Evolutionary conservation across 2,329 filamentous ascomycete species (phyloP), one percentile per base, ranked within the genome.

Genomic region (Keithomyces neogunnii): DNA sequence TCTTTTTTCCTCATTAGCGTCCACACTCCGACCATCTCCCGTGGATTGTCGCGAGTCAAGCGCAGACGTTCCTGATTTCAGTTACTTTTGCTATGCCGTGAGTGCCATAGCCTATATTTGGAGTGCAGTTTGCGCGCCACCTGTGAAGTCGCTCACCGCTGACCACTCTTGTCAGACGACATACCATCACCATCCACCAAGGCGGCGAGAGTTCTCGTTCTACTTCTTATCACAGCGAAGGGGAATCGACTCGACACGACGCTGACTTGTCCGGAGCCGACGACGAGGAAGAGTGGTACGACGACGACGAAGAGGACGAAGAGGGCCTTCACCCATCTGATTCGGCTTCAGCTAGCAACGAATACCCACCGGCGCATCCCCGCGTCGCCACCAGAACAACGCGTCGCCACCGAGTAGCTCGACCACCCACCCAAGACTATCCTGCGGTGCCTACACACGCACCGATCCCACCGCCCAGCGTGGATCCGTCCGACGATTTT

Each of bases 401-500:
- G 51, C 66, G 56, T 59, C 67, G 55, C 51, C 66, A 56, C 60
- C 66, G 55, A 66, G 65, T 59, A 59, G 64, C 55, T 60, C 62
- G 57, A 33, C 61, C 58, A 31, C 62, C 63, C 69, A 51, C 68
- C 65, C 60, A 74, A 68, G 55, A 64, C 11, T 61, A 62, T 49
- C 68, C 72, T 65, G 53, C 69, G 53, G 66, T 67, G 59, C 62
- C 60, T 47, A 45, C 55, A 44, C 59, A 57, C 50, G 57, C 58
- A 59, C 76, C 78, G 57, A 72, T 72, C 56, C 73, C 76, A 57
- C 73, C 80, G 51, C 79, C 81, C 72, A 86, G 77, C 65, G 74
- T 79, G 72, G 85, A 86, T 64, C 78, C 78, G 36, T 74, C 74
- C 26, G 82, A 88, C 29, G 82, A 87, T n/a, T 84, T 77, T 63